Conservation (phyloP, 164 flowering plant genomes). For the Sextonia rubra region DNA sequence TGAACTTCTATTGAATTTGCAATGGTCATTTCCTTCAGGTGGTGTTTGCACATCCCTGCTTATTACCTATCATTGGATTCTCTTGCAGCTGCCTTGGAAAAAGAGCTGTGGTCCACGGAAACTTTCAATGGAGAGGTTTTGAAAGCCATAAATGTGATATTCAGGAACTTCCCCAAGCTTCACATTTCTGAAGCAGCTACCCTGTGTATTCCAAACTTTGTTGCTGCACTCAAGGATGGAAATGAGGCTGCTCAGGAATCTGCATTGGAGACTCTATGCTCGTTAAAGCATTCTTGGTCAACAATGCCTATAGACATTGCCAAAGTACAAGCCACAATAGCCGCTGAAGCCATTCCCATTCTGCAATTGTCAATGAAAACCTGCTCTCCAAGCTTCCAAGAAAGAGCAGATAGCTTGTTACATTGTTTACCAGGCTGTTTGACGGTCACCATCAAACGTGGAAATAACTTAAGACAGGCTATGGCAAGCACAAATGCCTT, state of each 20-base stretch:
- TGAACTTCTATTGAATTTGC: not conserved
- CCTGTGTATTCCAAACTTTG: constrained; percentile 69
- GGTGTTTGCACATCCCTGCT: not conserved
- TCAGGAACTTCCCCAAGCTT: constrained; percentile 75
- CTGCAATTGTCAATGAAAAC: constrained; percentile 74
- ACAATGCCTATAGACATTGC: constrained; percentile 71
- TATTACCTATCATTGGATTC: not conserved
- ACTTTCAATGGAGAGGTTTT: constrained; percentile 71
- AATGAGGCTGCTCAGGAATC: constrained; percentile 72
- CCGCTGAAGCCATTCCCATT: constrained; percentile 88
- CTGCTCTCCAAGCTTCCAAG: constrained; percentile 82
- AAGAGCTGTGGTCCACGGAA: constrained; percentile 65
- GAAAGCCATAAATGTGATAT: constrained; percentile 64
- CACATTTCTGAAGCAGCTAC: constrained; percentile 83
- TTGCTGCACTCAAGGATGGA: constrained; percentile 72
- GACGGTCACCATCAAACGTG: constrained; percentile 74
- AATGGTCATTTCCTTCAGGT: not conserved
- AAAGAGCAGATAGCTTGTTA: constrained; percentile 70
- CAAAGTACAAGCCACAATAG: constrained; percentile 69
- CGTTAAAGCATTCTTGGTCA: constrained; percentile 77
- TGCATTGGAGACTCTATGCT: constrained; percentile 63
- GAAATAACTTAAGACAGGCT: constrained; percentile 72
- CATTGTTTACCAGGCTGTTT: constrained; percentile 86
- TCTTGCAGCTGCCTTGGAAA: constrained; percentile 79
- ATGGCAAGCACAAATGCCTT: constrained; percentile 84